Percentiles rank a stretch among this genome's conserved stretches.
Evolutionary conservation across 352 stramenopile genomes (phyloP).

Genomic region (Globisporangium alternatum): DNA sequence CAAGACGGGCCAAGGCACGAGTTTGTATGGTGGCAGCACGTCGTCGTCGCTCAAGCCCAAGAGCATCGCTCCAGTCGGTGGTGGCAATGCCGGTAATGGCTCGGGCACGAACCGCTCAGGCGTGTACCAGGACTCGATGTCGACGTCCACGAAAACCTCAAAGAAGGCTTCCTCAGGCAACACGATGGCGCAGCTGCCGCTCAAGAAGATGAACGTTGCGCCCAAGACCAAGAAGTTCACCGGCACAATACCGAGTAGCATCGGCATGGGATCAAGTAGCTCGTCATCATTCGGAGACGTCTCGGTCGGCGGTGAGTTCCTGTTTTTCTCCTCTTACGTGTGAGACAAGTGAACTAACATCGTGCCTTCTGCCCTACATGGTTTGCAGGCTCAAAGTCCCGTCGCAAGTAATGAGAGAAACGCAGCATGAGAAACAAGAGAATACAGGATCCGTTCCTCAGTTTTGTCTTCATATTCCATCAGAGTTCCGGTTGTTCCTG

Average conservation of each 20-base stretch:
- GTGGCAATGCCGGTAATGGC: slow-evolving; percentile 18
- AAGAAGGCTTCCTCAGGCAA: slow-evolving; percentile 1
- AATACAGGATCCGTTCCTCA: slow-evolving; percentile 2
- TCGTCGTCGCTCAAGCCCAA: slow-evolving; percentile 31
- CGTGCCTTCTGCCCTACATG: background rate
- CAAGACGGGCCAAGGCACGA: slow-evolving; percentile 8
- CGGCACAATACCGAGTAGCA: slow-evolving; percentile 13
- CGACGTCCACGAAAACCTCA: background rate
- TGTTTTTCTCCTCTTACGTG: background rate
- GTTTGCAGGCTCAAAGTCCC: slow-evolving; percentile 22
- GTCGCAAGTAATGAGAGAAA: slow-evolving; percentile 22
- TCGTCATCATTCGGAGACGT: slow-evolving; percentile 14
- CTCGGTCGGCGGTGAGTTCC: background rate
- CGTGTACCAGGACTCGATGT: slow-evolving; percentile 24
- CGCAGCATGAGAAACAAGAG: background rate
- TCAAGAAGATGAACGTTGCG: slow-evolving; percentile 20
- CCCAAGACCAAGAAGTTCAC: slow-evolving; percentile 19
- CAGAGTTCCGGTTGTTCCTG: background rate
- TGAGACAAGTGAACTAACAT: background rate
- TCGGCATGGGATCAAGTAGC: slow-evolving; percentile 10
- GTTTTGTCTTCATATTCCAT: slow-evolving; percentile 8
- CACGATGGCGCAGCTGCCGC: slow-evolving; percentile 22
- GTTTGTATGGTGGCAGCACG: slow-evolving; percentile 19
- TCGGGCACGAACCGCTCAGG: slow-evolving; percentile 31
- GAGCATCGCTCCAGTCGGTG: slow-evolving; percentile 8